Evolutionary conservation across 305 asterid genomes (phyloP).

Genomic region (Fraxinus platypoda): DNA sequence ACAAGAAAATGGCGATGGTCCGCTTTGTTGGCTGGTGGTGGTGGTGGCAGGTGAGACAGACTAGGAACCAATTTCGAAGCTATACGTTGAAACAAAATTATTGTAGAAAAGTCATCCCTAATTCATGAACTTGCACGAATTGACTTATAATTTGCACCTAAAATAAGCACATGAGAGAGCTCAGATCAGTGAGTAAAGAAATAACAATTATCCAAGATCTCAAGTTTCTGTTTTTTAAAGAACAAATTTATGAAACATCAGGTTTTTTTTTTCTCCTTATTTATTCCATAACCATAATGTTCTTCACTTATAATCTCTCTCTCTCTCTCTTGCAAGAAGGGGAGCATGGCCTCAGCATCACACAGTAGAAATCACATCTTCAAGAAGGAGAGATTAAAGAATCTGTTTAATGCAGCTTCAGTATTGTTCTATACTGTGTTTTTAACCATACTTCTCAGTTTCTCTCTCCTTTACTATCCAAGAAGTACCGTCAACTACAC

Average conservation of each 20-base stretch:
- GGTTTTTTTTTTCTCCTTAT: not conserved
- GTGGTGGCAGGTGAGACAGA: not conserved
- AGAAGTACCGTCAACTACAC: constrained; percentile 10
- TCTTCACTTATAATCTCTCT: not conserved
- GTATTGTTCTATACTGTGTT: constrained; percentile 32
- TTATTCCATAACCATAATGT: not conserved
- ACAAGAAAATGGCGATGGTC: not conserved
- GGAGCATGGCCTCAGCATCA: constrained; percentile 19
- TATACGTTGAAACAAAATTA: not conserved
- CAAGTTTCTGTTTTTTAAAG: not conserved
- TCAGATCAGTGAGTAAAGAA: not conserved
- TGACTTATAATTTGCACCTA: not conserved
- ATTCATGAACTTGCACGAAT: constrained; percentile 12
- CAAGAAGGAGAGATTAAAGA: constrained; percentile 23
- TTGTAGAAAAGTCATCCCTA: not conserved
- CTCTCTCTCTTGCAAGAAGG: not conserved
- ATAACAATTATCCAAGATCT: not conserved
- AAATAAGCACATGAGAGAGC: not conserved
- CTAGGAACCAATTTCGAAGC: not conserved
- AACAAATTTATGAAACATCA: not conserved
- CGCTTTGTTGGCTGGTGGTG: not conserved
- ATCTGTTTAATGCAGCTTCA: constrained; percentile 16
- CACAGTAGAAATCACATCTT: constrained; percentile 8
- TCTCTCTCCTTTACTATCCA: constrained; percentile 30
- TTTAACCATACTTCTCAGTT: constrained; percentile 27